Evolutionary conservation across 1,284 basidiomycete species (phyloP), one percentile per base, ranked within the genome.

Genomic region (Pseudozyma tsukubaensis): DNA sequence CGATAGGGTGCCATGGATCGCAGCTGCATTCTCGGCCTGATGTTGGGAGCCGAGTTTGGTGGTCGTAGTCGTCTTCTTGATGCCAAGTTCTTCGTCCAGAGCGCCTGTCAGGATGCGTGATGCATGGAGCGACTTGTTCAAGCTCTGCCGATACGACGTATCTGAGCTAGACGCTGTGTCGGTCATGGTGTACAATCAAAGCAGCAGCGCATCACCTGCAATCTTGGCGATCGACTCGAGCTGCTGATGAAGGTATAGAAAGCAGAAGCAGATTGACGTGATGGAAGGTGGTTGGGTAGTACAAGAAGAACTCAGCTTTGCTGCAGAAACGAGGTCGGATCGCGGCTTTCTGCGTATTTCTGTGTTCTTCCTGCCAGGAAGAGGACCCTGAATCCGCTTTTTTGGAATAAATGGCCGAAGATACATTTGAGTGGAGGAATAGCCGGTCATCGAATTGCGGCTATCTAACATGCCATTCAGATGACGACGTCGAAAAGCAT

Each of bases 51-150:
- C 61, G 13, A 62, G 65, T 39, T 65, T 69, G 52, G 55, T 66
- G 40, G 37, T 62, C 5, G 48, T 52, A 10, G 57, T 35, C 36
- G 50, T 55, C 44, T 60, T 74, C 19, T 67, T 57, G 43, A 74
- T 67, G 18, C 59, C 66, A 1, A 74, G 54, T 47, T 74, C 63
- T 18, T 69, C 59, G 50, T 69, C 62, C 37, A 59, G 69, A 32
- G 55, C 44, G 53, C 64, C 70, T 9, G 39, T 53, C 44, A 72
- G 60, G 32, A 69, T 69, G 56, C 71, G 56, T 14, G 71, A 57
- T 12, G 65, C 71, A 14, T 63, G 58, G 18, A 73, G 50, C 19
- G 61, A 57, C 10, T 50, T 44, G 44, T 59, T 64, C 49, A 73
- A 51, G 52, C 61, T 52, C n/a, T 67, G 70, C 32, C 69, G 62